Evolutionary conservation across 2,329 filamentous ascomycete genomes (phyloP).

Genomic region (Diaporthe eres): DNA sequence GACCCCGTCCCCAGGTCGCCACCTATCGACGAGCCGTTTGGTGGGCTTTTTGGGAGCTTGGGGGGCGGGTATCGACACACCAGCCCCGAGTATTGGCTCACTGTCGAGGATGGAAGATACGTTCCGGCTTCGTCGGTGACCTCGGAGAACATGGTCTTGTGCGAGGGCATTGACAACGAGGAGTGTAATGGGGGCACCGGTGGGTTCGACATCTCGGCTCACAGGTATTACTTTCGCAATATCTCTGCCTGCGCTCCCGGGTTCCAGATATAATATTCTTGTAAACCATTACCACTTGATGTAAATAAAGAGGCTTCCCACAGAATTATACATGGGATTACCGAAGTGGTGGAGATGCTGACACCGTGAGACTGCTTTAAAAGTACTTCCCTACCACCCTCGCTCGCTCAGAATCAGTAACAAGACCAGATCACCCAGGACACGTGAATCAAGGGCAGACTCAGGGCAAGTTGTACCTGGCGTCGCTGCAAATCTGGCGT

Average conservation of each 20-base stretch:
- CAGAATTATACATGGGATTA: not conserved
- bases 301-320: not conserved
- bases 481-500: too few species aligned
- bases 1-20: constrained; percentile 80
- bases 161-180: constrained; percentile 61
- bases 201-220: constrained; percentile 60
- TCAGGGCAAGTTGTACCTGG: too few species aligned
- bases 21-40: constrained; percentile 57
- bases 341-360: not conserved
- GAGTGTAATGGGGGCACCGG: constrained; percentile 65
- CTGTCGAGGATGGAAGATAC: constrained; percentile 43
- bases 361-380: not conserved
- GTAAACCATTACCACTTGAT: not conserved
- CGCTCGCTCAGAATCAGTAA: not conserved
- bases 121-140: constrained; percentile 51
- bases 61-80: constrained; percentile 73
- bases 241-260: constrained; percentile 58
- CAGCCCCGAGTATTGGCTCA: constrained; percentile 77
- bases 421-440: too few species aligned
- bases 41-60: constrained; percentile 10
- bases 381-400: not conserved
- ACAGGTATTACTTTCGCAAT: constrained; percentile 63
- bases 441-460: too few species aligned
- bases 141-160: constrained; percentile 61
- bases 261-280: not conserved